These are phyloP conservation scores for Trichophyton simii DNA, from an alignment of 2,329 filamentous ascomycete species.

Conservation along the genomic window DNA sequence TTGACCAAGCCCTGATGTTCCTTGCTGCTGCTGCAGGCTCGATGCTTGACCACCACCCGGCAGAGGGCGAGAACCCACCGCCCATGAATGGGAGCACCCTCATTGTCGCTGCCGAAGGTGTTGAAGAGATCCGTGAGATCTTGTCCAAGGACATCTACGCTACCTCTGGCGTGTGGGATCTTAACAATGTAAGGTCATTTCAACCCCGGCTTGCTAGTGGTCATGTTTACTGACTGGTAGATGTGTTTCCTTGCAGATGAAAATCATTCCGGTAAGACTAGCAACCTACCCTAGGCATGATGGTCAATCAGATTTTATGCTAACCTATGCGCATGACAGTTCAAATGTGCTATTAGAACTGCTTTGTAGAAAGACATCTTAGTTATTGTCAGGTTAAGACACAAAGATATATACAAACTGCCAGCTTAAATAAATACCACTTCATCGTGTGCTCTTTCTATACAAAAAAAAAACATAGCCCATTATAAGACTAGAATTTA, in stretches of 20 bases:
- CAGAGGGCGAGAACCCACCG: constrained; percentile 44
- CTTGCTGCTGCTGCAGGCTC: constrained; percentile 40
- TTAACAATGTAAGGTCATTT: constrained; percentile 43
- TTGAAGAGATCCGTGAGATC: constrained; percentile 55
- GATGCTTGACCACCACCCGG: constrained; percentile 52
- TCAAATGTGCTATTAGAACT: constrained; percentile 1
- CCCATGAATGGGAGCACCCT: constrained; percentile 64
- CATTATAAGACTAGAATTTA: not conserved
- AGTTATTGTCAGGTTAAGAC: not conserved
- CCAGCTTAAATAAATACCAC: not conserved
- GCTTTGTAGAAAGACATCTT: not conserved
- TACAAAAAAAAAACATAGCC: not conserved
- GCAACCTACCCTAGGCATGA: not conserved
- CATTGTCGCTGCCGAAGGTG: constrained; percentile 52
- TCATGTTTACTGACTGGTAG: constrained; percentile 13
- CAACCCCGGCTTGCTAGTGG: no score
- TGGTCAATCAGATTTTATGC: not conserved
- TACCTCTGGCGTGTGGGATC: constrained; percentile 64
- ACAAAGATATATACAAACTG: not conserved
- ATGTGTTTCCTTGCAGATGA: not conserved
- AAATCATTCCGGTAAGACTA: constrained; percentile 3
- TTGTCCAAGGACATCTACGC: constrained; percentile 64
- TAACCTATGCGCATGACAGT: not conserved
- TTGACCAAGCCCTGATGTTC: not conserved
- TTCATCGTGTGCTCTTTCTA: not conserved